Evolutionary conservation across 78 protist species (phyloP).

Genomic region (Speleostelium caveatum): DNA sequence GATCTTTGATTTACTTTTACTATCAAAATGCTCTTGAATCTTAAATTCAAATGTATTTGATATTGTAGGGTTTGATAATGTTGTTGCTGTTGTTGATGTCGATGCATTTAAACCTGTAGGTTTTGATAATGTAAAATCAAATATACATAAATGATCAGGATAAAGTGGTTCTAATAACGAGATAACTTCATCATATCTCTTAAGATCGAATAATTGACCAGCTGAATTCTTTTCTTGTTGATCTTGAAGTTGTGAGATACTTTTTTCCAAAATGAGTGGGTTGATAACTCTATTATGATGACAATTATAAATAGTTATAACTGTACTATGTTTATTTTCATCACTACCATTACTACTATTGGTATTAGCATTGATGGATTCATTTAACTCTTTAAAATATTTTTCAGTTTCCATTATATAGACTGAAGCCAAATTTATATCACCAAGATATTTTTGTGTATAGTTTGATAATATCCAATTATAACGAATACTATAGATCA

Average conservation of each 20-base stretch:
- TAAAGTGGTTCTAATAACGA: constrained; percentile 39
- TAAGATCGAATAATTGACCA: constrained; percentile 22
- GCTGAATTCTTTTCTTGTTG: constrained; percentile 64
- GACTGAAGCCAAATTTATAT: constrained; percentile 19
- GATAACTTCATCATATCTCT: constrained; percentile 6
- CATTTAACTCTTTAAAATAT: neutral
- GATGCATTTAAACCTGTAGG: neutral
- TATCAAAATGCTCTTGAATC: constrained; percentile 4
- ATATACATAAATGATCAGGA: constrained; percentile 31
- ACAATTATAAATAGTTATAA: constrained; percentile 16
- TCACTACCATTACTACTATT: neutral
- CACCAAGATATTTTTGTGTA: neutral
- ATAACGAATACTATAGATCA: constrained; percentile 20
- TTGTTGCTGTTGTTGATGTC: neutral
- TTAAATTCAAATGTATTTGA: constrained; percentile 13
- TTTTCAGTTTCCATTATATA: constrained; percentile 24
- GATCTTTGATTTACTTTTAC: constrained; percentile 4
- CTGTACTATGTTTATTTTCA: neutral
- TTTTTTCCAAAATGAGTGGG: neutral
- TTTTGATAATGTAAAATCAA: neutral
- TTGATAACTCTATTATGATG: constrained; percentile 15
- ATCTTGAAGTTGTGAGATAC: constrained; percentile 23
- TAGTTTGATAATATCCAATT: constrained; percentile 18
- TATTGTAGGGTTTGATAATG: neutral
- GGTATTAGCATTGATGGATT: neutral